Base-by-base conservation (phyloP, 495 filamentous ascomycete genomes). In the Zalerion maritima region DNA sequence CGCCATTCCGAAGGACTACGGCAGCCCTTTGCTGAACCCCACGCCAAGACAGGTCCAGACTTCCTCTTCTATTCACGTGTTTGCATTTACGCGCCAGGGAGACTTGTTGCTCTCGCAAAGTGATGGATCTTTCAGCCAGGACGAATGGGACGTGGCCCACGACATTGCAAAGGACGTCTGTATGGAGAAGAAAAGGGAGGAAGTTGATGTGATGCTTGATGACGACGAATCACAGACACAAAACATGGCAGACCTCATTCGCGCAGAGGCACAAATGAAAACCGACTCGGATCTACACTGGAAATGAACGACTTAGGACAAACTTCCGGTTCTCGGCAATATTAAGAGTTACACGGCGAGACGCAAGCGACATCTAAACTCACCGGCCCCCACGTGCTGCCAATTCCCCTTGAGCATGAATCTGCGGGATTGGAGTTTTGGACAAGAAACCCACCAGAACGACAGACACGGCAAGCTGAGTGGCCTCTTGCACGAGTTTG, bases 41-140 rank as follows among this genome's bases (percentile, higher is more conserved):
- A 67, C 66, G 3, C 50, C 67, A 2, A 44, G 55, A 24, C 58
- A 73, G 10, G 51, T 75, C 17, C 58, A 67, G 21, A 43, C 52
- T 18, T 76, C 78, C 7, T 54, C 55, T 14, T 83, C 81, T 6
- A 62, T 82, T 16, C 82, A 91, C 43, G 78, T 78, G 14, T 52
- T 94, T 18, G 75, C 73, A 2, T 87, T 85, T 41, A 78, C 78
- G 15, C 78, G 73, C 5, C 69, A 73, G 28, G 70, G 74, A 11
- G 77, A 83, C 29, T 50, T 93, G 18, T 52, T 93, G 11, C 50
- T 93, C 23, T 74, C 69, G 19, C 78, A 93, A 47, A 91, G 83
- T 45, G 71, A 86, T 42, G 87, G 87, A 0, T 52, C 55, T 18
- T 96, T 94, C 41, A 69, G 67, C 13, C 61, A 80, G 34, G 69